Base-by-base conservation (phyloP, 192 early-diverging fungal species). In the Coemansia sp. region DNA sequence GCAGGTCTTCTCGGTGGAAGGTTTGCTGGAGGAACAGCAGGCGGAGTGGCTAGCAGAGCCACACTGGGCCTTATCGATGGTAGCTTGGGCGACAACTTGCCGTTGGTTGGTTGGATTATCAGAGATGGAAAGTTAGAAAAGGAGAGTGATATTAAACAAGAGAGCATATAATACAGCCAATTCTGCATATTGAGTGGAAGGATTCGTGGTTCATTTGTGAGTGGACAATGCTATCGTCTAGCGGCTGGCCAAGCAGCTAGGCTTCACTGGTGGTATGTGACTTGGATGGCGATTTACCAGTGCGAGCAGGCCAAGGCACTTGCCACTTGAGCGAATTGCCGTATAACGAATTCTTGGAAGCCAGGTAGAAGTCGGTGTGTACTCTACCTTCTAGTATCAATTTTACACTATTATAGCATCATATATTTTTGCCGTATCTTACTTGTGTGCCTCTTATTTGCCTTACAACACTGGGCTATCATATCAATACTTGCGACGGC, bases 71-170 rank as follows among this genome's bases (percentile, higher is more conserved):
- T 82, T 24, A 46, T 82, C 9, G 72, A 77, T 13, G 75, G 80
- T 8, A 64, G 60, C 6, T 1, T 31, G 21, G 80, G 80, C 44
- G 74, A 82, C 24, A 40, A 72, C 48, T 35, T 72, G 17, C 80
- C 80, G 11, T 61, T 82, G 40, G 40, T 77, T 35, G 80, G 80
- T 2, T 73, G 71, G 68, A 73, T 82, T 51, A 77, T 82, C 21
- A 67, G 80, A 10, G 35, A 82, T 7, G 68, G 70, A 31, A 64
- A 74, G 7, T 36, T 50, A 14, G 14, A 64, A 4, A 65, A 36
- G 33, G 34, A 31, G 17, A 63, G 19, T 14, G 46, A 39, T 6
- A 2, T 13, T 51, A 24, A 29, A 1, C 33, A 31, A 24, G 37
- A 29, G 6, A 19, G 10, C 10, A 33, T 34, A 56, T 53, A 66